Base-by-base conservation (phyloP, 306 rosid species). In the Crotalaria pallida region DNA sequence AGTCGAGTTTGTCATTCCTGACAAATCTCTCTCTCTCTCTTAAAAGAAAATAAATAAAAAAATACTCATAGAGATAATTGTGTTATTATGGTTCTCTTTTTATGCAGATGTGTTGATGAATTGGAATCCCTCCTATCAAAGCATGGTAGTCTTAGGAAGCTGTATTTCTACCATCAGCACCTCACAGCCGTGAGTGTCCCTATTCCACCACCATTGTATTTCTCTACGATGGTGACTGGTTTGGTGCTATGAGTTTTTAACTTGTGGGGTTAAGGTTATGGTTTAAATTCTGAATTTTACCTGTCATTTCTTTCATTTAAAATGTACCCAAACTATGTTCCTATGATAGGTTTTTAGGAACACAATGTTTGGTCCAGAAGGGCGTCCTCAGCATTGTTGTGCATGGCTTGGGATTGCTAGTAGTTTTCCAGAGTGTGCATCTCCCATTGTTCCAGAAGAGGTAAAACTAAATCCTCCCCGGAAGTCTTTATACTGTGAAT, bases 291-390 rank as follows among this genome's bases (percentile, higher is more conserved):
- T 74, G 70, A 71, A 69, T 26, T n/a, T 52, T 38, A 53, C 45
- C 67, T 56, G 36, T 24, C 49, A 50, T 51, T 58, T 67, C 18
- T 69, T 76, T 73, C 73, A 69, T 83, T 76, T 77, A 27, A 69
- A 65, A 8, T 36, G 12, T 9, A 69, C 23, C 61, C 60, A 12
- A 72, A 45, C 69, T 78, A 73, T 27, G 56, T 74, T 78, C 69
- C 77, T 64, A 17, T 33, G 17, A 65, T 33, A 94, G 99, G 97
- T 94, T 55, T 94, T 94, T 73, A 91, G 99, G 76, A 94, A 94
- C 84, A 94, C 99, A 33, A 94, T 94, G 97, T 94, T 94, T 84
- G 99, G 99, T 67, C 97, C 99, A 19, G 99, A 94, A 86, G 99
- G 99, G 36, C 96, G 97, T 72, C 99, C 99, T 64, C 97, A 94